phyloP scores from a whole-genome alignment of 352 stramenopile species.

The Thalassiosira hispida region DNA sequence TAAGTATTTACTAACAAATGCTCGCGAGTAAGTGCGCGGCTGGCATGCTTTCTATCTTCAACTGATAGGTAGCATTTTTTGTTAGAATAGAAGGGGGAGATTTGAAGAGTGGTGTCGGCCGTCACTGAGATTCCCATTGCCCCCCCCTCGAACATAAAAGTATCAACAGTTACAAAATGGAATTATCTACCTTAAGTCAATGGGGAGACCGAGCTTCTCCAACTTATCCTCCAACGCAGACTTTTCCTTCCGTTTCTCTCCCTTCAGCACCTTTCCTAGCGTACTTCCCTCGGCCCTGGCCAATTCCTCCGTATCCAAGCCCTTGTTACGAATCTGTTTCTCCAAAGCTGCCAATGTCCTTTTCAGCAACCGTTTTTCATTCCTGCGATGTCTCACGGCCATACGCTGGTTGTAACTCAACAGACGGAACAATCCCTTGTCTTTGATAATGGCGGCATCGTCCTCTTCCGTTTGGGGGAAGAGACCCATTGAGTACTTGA shows the following conservation, averaged over 20 bases:
- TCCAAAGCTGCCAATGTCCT: conserved; percentile 82
- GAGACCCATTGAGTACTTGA: conserved; percentile 77
- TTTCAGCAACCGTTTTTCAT: conserved; percentile 85
- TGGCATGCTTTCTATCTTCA: too few species aligned
- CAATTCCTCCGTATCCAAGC: conserved; percentile 74
- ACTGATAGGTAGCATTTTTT: too few species aligned
- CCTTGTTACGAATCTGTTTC: conserved; percentile 78
- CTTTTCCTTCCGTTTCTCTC: conserved; percentile 77
- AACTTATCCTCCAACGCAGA: conserved; percentile 81
- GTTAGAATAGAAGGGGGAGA: too few species aligned
- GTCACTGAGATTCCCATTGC: too few species aligned
- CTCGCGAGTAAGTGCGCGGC: too few species aligned
- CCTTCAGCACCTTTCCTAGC: conserved; percentile 73
- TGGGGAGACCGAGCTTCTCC: conserved; percentile 82
- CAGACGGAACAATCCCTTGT: conserved; percentile 84
- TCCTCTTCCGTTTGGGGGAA: conserved; percentile 85
- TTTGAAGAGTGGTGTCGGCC: too few species aligned
- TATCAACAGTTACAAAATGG: too few species aligned
- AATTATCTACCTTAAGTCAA: conserved; percentile 75
- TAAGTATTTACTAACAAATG: too few species aligned
- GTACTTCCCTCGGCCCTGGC: conserved; percentile 76
- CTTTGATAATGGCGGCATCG: conserved; percentile 86
- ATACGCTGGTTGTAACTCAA: conserved; percentile 88
- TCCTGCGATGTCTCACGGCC: conserved; percentile 85
- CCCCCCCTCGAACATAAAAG: too few species aligned